Evolutionary conservation across 441 rosid genomes (phyloP), one percentile per base, ranked within the genome.

Genomic region (Euphorbia celastroides): DNA sequence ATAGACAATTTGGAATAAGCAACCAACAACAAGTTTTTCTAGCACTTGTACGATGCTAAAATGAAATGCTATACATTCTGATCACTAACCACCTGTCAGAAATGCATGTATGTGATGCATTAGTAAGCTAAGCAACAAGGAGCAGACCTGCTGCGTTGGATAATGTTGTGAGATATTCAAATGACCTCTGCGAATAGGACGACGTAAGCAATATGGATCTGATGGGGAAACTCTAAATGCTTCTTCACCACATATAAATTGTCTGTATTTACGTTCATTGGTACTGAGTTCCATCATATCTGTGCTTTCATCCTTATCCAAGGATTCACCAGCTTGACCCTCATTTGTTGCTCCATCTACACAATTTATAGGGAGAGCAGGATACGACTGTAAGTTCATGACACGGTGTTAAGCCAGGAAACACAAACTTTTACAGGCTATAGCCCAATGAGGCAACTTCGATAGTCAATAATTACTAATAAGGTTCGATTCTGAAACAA

Each of bases 121-220:
- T 22, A 34, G 44, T 20, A 23, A 51, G 38, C n/a, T 23, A 75
- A 60, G 30, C 41, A 22, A 57, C 20, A 46, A 68, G 65, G 22
- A 74, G 52, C 41, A 46, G 51, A 92, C 99, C 95, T 90, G 97
- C 77, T 94, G 99, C 73, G 80, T 69, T 8, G 97, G 83, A 75
- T 89, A 89, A 59, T 89, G 79, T 42, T 80, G 86, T 0, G 96
- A 92, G 79, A 92, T 83, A 75, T 92, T 95, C 59, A 88, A 83
- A 75, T 92, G 99, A 57, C 98, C 99, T 72, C 98, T 83, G 64
- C 98, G 90, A 76, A 94, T 83, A 69, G 96, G 98, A 38, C 88
- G 90, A 66, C 75, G 81, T 65, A 94, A 54, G 64, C 84, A 77
- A 77, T 92, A 94, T 62, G 89, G 96, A 74, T 92, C 97, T 25